Conservation (phyloP, 208 protist species). For the Crithidia sp. region DNA sequence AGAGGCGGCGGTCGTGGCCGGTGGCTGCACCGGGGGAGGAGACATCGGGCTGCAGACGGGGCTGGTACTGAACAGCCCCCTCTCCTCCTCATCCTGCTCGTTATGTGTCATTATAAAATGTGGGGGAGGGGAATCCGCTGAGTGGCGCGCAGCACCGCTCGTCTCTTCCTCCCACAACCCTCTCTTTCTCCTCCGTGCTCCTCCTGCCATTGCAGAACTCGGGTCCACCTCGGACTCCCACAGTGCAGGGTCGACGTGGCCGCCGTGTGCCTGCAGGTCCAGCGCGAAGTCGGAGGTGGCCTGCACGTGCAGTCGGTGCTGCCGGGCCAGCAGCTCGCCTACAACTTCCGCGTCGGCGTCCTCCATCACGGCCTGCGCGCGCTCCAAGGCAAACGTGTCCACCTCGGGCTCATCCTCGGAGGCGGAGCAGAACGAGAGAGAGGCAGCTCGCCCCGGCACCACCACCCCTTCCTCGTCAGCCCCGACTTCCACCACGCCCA, state of each 20-base stretch:
- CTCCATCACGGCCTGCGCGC: conserved; percentile 32
- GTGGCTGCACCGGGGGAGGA: background rate
- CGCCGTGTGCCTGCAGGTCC: conserved; percentile 33
- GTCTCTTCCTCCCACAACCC: background rate
- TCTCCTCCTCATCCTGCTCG: background rate
- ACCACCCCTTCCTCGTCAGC: background rate
- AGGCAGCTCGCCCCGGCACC: background rate
- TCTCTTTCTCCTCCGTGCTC: background rate
- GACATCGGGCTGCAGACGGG: conserved; percentile 11
- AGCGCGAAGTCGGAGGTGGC: conserved; percentile 41
- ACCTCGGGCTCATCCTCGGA: conserved; percentile 45
- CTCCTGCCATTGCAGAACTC: background rate
- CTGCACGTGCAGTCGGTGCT: conserved; percentile 30
- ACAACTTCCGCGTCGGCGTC: conserved; percentile 39
- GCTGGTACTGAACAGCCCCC: background rate
- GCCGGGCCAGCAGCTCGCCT: conserved; percentile 19
- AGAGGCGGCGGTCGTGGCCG: background rate
- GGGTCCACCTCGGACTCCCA: conserved; percentile 11
- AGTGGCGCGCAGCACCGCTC: background rate
- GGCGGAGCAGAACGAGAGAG: conserved; percentile 27
- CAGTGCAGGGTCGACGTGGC: conserved; percentile 27
- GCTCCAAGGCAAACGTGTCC: conserved; percentile 39
- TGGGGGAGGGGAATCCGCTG: background rate
- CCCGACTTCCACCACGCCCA: background rate
- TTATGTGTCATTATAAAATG: background rate